phyloP scores from a whole-genome alignment of 2,329 filamentous ascomycete species.

The Blastomyces parvus region DNA sequence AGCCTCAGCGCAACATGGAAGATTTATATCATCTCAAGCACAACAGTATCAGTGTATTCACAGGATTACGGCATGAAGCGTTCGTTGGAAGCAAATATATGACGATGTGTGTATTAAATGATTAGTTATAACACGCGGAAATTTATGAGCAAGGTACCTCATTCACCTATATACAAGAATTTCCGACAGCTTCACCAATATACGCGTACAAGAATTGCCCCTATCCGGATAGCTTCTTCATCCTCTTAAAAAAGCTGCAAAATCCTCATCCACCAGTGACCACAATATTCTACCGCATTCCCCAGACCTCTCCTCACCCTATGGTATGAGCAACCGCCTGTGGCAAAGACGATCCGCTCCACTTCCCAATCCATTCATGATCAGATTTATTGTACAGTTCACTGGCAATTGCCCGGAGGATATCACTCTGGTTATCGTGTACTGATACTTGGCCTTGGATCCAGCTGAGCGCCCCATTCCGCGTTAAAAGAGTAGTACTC shows the following conservation, averaged over 20 bases:
- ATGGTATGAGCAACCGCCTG: conserved; percentile 23
- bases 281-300: background rate
- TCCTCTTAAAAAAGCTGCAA: background rate
- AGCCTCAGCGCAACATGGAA: background rate
- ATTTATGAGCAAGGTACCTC: background rate
- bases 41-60: background rate
- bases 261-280: background rate
- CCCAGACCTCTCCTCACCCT: background rate
- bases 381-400: conserved; percentile 58
- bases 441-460: conserved; percentile 51
- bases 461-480: conserved; percentile 68
- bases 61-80: background rate
- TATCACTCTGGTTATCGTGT: conserved; percentile 37
- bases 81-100: background rate
- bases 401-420: conserved; percentile 48
- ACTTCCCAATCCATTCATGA: conserved; percentile 52
- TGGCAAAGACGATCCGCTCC: conserved; percentile 50
- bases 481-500: conserved; percentile 69
- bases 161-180: background rate
- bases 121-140: background rate
- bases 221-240: background rate
- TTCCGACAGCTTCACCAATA: background rate
- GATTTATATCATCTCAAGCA: background rate
- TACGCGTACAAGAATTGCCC: background rate
- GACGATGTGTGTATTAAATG: background rate